Conservation (phyloP, 768 basidiomycete species). For the Tylopilus sp. region DNA sequence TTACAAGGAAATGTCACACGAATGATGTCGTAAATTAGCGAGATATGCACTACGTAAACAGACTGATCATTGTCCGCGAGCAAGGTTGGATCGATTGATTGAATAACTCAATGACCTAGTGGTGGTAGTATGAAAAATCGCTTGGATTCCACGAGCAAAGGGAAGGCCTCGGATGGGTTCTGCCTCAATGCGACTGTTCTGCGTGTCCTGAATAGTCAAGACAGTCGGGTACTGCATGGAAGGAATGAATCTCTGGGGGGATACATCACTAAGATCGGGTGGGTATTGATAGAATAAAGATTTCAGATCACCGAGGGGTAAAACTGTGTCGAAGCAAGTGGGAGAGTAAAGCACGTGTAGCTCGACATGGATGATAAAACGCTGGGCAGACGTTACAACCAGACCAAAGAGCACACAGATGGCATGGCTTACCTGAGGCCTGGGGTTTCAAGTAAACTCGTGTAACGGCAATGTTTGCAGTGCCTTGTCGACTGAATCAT, state of each 20-base stretch:
- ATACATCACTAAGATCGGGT: too few species aligned
- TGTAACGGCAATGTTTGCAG: too few species aligned
- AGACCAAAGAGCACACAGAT: not conserved
- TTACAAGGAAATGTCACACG: conserved; percentile 21
- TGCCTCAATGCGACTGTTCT: not conserved
- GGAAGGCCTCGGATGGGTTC: not conserved
- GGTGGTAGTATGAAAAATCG: not conserved
- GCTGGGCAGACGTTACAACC: conserved; percentile 9
- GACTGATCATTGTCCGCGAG: conserved; percentile 5
- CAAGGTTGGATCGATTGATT: conserved; percentile 18
- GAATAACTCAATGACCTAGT: conserved; percentile 26
- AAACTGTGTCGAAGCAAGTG: too few species aligned
- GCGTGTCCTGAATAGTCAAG: conserved; percentile 6
- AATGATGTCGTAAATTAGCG: conserved; percentile 13
- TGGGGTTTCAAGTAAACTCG: too few species aligned
- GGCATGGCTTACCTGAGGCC: conserved; percentile 12
- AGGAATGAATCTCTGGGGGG: too few species aligned
- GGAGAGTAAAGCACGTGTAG: too few species aligned
- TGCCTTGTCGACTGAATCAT: conserved; percentile 36
- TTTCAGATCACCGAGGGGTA: not conserved
- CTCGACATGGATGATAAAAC: not conserved
- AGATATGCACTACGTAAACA: conserved; percentile 1
- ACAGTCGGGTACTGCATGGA: too few species aligned
- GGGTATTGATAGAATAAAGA: conserved; percentile 8
- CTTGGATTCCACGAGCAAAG: not conserved